A percentile compares a stretch with the other conserved stretches of the same genome.
Conservation (phyloP, 2,329 filamentous ascomycete species). For the Curvularia spicifera region DNA sequence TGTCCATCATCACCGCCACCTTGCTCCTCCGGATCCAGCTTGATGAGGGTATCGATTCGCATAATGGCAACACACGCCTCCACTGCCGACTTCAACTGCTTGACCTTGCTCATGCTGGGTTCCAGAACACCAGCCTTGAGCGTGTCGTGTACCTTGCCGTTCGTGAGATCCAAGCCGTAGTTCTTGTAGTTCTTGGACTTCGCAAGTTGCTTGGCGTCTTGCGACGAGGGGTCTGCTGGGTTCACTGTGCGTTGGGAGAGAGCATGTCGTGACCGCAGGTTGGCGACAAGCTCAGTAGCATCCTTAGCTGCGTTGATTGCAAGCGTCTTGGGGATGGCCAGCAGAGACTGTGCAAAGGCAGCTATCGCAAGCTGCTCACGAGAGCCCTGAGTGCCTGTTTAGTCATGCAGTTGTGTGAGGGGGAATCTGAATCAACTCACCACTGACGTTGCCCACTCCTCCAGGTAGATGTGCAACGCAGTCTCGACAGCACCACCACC, state of each 20-base stretch:
- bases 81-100: conserved; percentile 97
- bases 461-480: conserved; percentile 97
- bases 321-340: conserved; percentile 93
- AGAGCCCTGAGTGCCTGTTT: conserved; percentile 64
- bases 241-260: conserved; percentile 80
- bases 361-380: conserved; percentile 97
- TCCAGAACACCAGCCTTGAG: conserved; percentile 95
- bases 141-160: conserved; percentile 90
- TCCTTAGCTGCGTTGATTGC: conserved; percentile 98
- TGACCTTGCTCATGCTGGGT: conserved; percentile 97
- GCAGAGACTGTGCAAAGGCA: conserved; percentile 93
- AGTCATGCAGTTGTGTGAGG: conserved; percentile 4
- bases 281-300: conserved; percentile 90
- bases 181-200: conserved; percentile 99
- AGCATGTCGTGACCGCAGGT: conserved; percentile 92
- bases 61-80: conserved; percentile 99
- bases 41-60: conserved; percentile 98
- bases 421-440: conserved; percentile 55
- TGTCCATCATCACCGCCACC: conserved; percentile 80
- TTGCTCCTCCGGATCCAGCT: conserved; percentile 88
- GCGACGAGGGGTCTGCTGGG: conserved; percentile 69
- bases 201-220: conserved; percentile 87
- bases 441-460: conserved; percentile 97
- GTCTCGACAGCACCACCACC: conserved; percentile 97
- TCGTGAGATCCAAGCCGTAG: conserved; percentile 89